Conservation (phyloP, 2,329 filamentous ascomycete genomes). For the Chaetomiaceae sp. region DNA sequence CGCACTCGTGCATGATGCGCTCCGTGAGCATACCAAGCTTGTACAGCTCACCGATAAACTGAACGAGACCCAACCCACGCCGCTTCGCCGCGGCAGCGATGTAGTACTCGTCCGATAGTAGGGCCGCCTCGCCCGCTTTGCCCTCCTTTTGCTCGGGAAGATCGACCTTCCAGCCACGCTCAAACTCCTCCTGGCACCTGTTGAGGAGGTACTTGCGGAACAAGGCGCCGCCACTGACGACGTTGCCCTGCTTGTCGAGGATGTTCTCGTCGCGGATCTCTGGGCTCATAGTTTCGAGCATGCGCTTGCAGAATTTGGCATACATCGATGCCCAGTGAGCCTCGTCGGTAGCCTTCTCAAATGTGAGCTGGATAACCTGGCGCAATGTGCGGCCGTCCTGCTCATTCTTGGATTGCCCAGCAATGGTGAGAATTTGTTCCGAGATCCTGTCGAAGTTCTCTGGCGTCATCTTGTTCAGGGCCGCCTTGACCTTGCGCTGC, state of each 20-base stretch:
- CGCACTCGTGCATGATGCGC: slow-evolving; percentile 99
- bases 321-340: slow-evolving; percentile 99
- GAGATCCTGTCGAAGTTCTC: slow-evolving; percentile 98
- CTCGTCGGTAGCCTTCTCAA: slow-evolving; percentile 98
- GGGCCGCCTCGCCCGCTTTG: slow-evolving; percentile 64
- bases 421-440: slow-evolving; percentile 87
- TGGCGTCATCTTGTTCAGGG: slow-evolving; percentile 99
- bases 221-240: slow-evolving; percentile 85
- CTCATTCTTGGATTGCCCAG: slow-evolving; percentile 92
- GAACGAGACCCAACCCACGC: slow-evolving; percentile 92
- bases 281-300: slow-evolving; percentile 91
- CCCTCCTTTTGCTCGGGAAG: slow-evolving; percentile 72
- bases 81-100: slow-evolving; percentile 89
- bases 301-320: slow-evolving; percentile 95
- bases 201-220: slow-evolving; percentile 99
- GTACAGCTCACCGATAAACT: slow-evolving; percentile 99
- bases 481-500: slow-evolving; percentile 97
- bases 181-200: slow-evolving; percentile 97
- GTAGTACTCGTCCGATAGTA: slow-evolving; percentile 97
- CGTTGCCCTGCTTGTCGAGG: slow-evolving; percentile 79
- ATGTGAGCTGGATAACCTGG: slow-evolving; percentile 97
- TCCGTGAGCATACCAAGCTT: slow-evolving; percentile 98
- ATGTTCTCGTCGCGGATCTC: slow-evolving; percentile 96
- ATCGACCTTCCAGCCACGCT: slow-evolving; percentile 93
- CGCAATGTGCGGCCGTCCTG: slow-evolving; percentile 88